These are phyloP conservation scores for Anthostomella pinea DNA, from an alignment of 2,329 filamentous ascomycete species.

Conservation along the genomic window DNA sequence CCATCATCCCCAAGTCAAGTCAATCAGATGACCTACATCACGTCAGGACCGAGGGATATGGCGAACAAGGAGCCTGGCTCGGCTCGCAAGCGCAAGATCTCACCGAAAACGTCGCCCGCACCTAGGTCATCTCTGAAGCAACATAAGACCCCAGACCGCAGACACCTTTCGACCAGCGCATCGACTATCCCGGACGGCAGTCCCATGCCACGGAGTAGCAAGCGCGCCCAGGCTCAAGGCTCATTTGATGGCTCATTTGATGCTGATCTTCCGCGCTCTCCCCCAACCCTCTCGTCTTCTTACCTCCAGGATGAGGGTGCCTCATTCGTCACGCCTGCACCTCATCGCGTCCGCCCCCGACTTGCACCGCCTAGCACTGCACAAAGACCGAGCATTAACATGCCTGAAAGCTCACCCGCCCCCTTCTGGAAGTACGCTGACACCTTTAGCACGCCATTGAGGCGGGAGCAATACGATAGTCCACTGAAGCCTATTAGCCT, in stretches of 20 bases:
- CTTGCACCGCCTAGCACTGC: constrained; percentile 78
- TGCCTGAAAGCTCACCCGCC: constrained; percentile 80
- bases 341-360: constrained; percentile 68
- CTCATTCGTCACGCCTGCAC: constrained; percentile 69
- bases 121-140: constrained; percentile 48
- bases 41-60: constrained; percentile 56
- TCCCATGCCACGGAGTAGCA: constrained; percentile 57
- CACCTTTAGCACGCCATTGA: constrained; percentile 68
- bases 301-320: constrained; percentile 59
- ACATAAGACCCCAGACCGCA: constrained; percentile 59
- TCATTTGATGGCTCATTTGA: no score
- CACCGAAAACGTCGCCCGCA: constrained; percentile 52
- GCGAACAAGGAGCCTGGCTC: constrained; percentile 49
- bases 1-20: constrained; percentile 63
- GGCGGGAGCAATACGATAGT: constrained; percentile 53
- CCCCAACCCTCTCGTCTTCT: constrained; percentile 58
- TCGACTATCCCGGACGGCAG: constrained; percentile 55
- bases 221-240: constrained; percentile 41
- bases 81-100: constrained; percentile 55
- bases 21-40: constrained; percentile 58
- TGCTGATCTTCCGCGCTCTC: constrained; percentile 53
- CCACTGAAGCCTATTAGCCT: constrained; percentile 49
- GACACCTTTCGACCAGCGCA: constrained; percentile 37
- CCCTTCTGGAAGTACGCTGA: constrained; percentile 88
- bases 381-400: constrained; percentile 78